Conservation (phyloP, 768 basidiomycete genomes). For the Tremella yokohamensis region DNA sequence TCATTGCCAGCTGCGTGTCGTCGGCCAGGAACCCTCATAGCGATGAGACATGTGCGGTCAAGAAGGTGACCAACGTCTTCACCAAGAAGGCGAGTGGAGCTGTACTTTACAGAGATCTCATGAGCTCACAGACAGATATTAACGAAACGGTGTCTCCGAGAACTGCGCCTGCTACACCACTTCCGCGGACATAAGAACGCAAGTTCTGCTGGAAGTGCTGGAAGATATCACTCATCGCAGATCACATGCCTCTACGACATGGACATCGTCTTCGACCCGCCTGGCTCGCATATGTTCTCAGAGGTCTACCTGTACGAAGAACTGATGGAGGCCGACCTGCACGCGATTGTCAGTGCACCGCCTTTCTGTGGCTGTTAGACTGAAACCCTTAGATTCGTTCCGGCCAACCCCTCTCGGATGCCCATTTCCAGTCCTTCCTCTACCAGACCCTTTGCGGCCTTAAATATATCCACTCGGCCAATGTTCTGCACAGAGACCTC, state of each 20-base stretch:
- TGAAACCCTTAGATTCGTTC: slow-evolving; percentile 52
- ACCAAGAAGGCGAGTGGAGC: slow-evolving; percentile 45
- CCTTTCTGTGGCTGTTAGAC: not conserved
- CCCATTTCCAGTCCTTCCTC: slow-evolving; percentile 70
- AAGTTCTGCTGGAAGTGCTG: slow-evolving; percentile 29
- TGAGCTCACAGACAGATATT: slow-evolving; percentile 59
- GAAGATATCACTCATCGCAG: slow-evolving; percentile 53
- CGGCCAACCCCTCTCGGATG: slow-evolving; percentile 54
- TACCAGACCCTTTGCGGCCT: slow-evolving; percentile 98
- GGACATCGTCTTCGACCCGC: slow-evolving; percentile 89
- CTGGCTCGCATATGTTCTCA: slow-evolving; percentile 75
- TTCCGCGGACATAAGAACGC: slow-evolving; percentile 99
- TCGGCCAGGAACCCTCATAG: slow-evolving; percentile 55
- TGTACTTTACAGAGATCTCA: not conserved
- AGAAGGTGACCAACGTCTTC: slow-evolving; percentile 51
- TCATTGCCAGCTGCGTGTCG: slow-evolving; percentile 38
- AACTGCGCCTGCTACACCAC: slow-evolving; percentile 87
- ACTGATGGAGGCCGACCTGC: slow-evolving; percentile 98
- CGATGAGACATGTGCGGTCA: slow-evolving; percentile 51
- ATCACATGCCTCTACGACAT: slow-evolving; percentile 97
- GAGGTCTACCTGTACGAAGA: slow-evolving; percentile 93
- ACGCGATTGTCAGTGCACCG: slow-evolving; percentile 73
- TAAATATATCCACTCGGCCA: slow-evolving; percentile 96
- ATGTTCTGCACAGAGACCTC: slow-evolving; percentile 92
- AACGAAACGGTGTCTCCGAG: slow-evolving; percentile 91